Evolutionary conservation across 345 rosid genomes (phyloP).

Genomic region (Abelmoschus esculentus): DNA sequence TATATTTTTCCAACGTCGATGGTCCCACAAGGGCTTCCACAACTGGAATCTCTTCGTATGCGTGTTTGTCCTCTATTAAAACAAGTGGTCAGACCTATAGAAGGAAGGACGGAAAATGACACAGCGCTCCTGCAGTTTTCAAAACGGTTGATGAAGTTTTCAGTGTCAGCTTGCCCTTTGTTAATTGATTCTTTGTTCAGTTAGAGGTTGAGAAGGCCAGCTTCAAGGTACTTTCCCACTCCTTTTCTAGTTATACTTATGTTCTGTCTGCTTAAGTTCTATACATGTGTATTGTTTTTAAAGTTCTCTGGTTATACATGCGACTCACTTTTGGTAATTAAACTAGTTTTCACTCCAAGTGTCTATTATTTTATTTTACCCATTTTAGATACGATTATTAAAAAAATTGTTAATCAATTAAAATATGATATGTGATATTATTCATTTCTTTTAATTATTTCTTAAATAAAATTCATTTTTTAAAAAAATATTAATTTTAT

Average conservation of each 20-base stretch:
- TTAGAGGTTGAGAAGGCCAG: not conserved
- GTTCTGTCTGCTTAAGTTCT: too few species aligned
- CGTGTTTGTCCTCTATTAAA: not conserved
- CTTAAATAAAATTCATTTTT: too few species aligned
- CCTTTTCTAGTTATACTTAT: not conserved
- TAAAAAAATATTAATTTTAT: too few species aligned
- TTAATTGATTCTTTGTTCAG: not conserved
- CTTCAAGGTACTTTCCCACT: not conserved
- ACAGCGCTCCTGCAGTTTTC: not conserved
- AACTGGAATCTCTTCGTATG: not conserved
- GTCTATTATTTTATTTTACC: too few species aligned
- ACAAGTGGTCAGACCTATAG: not conserved
- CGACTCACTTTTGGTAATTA: too few species aligned
- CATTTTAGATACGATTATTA: too few species aligned
- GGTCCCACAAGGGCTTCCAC: not conserved
- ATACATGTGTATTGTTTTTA: too few species aligned
- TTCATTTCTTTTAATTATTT: too few species aligned
- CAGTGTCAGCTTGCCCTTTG: not conserved
- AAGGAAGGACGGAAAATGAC: not conserved
- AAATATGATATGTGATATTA: too few species aligned
- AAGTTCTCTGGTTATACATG: too few species aligned
- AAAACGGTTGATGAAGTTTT: not conserved
- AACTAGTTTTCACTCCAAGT: too few species aligned
- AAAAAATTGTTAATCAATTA: too few species aligned
- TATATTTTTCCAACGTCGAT: not conserved